Percentiles rank a stretch among this genome's conserved stretches.
phyloP scores from a whole-genome alignment of 2,329 filamentous ascomycete genomes.

The Diaporthe sp. region DNA sequence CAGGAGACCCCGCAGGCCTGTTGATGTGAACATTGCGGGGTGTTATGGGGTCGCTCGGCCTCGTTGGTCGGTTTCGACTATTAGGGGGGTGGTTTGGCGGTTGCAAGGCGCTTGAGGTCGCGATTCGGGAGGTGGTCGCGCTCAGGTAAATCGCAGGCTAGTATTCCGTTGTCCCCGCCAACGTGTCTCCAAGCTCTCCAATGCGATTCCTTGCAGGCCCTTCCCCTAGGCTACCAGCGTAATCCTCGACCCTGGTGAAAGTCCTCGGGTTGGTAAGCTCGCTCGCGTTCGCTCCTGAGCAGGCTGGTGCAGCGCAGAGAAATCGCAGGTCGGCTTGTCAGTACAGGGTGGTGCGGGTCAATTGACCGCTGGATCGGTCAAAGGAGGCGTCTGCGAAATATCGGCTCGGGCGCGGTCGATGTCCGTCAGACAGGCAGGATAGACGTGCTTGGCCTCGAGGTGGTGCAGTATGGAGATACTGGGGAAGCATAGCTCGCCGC shows the following conservation, averaged over 20 bases:
- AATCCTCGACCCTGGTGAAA: neutral
- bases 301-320: neutral
- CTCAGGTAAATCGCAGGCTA: neutral
- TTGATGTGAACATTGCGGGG: conserved; percentile 10
- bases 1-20: conserved; percentile 29
- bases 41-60: neutral
- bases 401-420: neutral
- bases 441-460: conserved; percentile 6
- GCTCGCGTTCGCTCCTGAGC: neutral
- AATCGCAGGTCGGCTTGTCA: neutral
- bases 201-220: neutral
- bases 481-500: neutral
- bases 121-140: neutral
- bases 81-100: neutral
- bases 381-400: neutral
- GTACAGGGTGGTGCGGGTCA: neutral
- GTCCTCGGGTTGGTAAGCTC: neutral
- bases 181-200: neutral
- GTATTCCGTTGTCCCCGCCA: neutral
- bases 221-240: neutral
- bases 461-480: neutral
- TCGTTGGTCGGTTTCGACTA: neutral
- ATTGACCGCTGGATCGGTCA: neutral
- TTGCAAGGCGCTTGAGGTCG: neutral
- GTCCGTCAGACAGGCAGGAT: conserved; percentile 11